These are phyloP conservation scores for Parietaria judaica DNA, from an alignment of 306 rosid genomes.

Conservation along the genomic window DNA sequence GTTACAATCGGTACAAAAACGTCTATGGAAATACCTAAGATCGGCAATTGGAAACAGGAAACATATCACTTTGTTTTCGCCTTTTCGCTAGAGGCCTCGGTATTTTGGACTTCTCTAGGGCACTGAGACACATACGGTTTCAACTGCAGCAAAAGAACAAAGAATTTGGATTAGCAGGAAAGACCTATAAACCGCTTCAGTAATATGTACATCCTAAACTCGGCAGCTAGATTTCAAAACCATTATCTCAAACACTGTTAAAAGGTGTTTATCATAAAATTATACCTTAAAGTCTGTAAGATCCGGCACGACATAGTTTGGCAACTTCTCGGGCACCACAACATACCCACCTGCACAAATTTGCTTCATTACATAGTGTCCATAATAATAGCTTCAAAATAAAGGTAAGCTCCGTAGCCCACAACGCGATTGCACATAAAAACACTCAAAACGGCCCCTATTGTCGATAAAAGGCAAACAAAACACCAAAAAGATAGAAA, in stretches of 20 bases:
- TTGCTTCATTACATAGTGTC: neutral
- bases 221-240: too few species aligned
- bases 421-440: too few species aligned
- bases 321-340: conserved; percentile 27
- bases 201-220: neutral
- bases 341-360: conserved; percentile 31
- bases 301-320: conserved; percentile 33
- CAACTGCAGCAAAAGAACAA: conserved; percentile 19
- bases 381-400: neutral
- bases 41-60: neutral
- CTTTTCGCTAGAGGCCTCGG: conserved; percentile 4
- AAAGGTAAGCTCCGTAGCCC: neutral
- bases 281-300: conserved; percentile 32
- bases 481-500: neutral
- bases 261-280: too few species aligned
- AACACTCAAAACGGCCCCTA: too few species aligned
- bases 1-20: neutral
- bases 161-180: neutral
- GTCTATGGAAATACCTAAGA: neutral
- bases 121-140: conserved; percentile 37
- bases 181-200: neutral
- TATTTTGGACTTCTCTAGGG: conserved; percentile 19
- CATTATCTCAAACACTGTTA: too few species aligned
- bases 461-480: neutral
- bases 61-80: conserved; percentile 4